These are phyloP conservation scores for Beauveria sp. DNA, from an alignment of 2,329 filamentous ascomycete genomes.

Conservation along the genomic window DNA sequence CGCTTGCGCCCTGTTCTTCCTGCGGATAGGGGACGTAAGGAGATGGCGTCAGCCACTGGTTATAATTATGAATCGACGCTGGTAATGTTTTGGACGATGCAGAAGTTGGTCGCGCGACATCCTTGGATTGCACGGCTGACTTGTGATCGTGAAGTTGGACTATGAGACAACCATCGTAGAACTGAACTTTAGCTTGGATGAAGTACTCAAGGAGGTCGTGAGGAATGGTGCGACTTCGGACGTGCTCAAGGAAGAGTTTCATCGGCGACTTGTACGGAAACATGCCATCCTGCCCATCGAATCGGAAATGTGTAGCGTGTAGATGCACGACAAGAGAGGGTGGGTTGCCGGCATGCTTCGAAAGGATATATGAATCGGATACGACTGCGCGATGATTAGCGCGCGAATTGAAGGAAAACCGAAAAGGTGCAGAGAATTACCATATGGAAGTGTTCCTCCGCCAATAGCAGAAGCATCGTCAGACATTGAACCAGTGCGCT, in stretches of 20 bases:
- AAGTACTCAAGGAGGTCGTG: constrained; percentile 84
- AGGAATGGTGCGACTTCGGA: constrained; percentile 69
- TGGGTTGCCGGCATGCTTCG: constrained; percentile 64
- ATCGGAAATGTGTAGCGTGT: constrained; percentile 77
- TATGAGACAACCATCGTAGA: constrained; percentile 93
- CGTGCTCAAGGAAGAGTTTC: constrained; percentile 69
- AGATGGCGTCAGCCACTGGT: constrained; percentile 82
- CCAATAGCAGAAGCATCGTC: constrained; percentile 33
- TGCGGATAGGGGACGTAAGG: constrained; percentile 71
- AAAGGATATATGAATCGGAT: constrained; percentile 70
- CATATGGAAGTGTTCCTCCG: constrained; percentile 43
- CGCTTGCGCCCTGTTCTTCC: constrained; percentile 36
- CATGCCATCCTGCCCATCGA: constrained; percentile 88
- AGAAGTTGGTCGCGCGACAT: constrained; percentile 40
- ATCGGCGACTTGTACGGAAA: constrained; percentile 91
- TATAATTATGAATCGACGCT: constrained; percentile 89
- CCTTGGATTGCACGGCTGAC: constrained; percentile 53
- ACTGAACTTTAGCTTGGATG: constrained; percentile 60
- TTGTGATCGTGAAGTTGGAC: constrained; percentile 90
- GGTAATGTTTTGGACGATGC: constrained; percentile 55
- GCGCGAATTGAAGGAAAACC: background rate
- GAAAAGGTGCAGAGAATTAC: constrained; percentile 25
- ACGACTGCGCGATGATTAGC: constrained; percentile 47
- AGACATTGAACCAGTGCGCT: constrained; percentile 40
- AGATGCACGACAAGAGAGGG: constrained; percentile 85